Base-by-base conservation (phyloP, 1,139 yeast species). In the Ashbya aceris region DNA sequence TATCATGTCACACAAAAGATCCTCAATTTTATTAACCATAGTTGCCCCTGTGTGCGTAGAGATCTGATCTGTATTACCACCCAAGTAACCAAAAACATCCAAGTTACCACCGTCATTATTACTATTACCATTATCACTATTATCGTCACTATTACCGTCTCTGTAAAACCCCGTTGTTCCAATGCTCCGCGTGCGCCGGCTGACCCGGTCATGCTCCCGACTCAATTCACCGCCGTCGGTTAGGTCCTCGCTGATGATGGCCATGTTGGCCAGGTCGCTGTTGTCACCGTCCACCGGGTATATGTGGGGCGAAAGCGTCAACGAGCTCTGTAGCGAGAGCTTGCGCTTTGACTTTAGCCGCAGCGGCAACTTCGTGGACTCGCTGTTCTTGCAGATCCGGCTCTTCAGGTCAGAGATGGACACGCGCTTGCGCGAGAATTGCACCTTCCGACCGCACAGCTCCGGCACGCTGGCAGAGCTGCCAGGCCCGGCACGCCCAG, bases 391-490 rank as follows among this genome's bases (percentile, higher is more conserved):
- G 31, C 43, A 46, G 42, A 56, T 41, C 40, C 52, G 55, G 13
- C 45, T 45, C 43, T 53, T 55, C 38, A 58, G 41, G 45, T 56
- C 54, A 7, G 58, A 53, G 8, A 58, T 45, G 8, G 61, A 56
- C 9, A 58, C 50, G 42, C 45, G 47, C 36, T 55, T 55, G 40
- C 46, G 49, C n/a, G 52, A 40, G 17, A 39, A 32, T 4, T 30
- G 31, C n/a, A 39, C 33, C 8, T 36, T 39, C 26, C 40, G 33
- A 11, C 27, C 14, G 8, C 31, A 11, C 8, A 14, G 20, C 4
- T 14, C 27, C 7, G 37, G 37, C 20, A 29, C 37, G 29, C 29
- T 28, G 11, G 7, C 12, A 27, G n/a, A 10, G 8, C 27, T 3
- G 33, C 17, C 13, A 8, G 42, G 33, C 29, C 30, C 36, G 8